Evolutionary conservation across 2,329 filamentous ascomycete species (phyloP), one percentile per base, ranked within the genome.

Genomic region (Fusarium mangiferae): DNA sequence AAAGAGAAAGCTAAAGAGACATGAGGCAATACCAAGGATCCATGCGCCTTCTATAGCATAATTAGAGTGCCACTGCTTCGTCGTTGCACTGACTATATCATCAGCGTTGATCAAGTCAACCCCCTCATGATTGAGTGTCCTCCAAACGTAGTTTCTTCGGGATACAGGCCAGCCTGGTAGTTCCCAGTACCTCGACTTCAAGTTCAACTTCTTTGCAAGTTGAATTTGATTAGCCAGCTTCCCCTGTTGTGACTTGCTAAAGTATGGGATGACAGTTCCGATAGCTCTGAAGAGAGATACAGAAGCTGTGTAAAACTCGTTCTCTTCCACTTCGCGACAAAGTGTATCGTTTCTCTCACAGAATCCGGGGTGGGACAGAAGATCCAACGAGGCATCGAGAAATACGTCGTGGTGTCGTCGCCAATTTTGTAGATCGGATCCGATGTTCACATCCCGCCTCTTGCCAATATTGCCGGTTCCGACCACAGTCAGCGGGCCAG

Each of bases 261-360:
- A 78, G 78, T 75, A 66, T 1, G 62, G 44, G 11, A 73, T 83
- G 83, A 76, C 55, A 78, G 86, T 51, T 3, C 90, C 91, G 10
- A 93, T 83, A 2, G 85, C 79, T 11, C 79, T 76, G 33, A 80
- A 82, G 74, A 93, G 90, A 20, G 88, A 86, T 1, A 87, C 86
- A 20, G 88, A 91, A 26, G 91, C 90, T 78, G 92, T 93, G 81
- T 90, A 91, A 9, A 90, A 92, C 77, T 92, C 93, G 24, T 77
- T 77, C 41, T 77, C 73, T 35, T 63, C 46, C 1, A 72, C 65
- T 3, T 63, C 55, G 10, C 46, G 52, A 30, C 73, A 74, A 22
- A 45, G 54, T 3, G 36, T 62, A 22, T 69, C 67, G 18, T 70
- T 70, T 14, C 17, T 54, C 22, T 38, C 51, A 7, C 74, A 68